Conservation (phyloP, 2,329 filamentous ascomycete species). For the Sclerotinia sclerotiorum region DNA sequence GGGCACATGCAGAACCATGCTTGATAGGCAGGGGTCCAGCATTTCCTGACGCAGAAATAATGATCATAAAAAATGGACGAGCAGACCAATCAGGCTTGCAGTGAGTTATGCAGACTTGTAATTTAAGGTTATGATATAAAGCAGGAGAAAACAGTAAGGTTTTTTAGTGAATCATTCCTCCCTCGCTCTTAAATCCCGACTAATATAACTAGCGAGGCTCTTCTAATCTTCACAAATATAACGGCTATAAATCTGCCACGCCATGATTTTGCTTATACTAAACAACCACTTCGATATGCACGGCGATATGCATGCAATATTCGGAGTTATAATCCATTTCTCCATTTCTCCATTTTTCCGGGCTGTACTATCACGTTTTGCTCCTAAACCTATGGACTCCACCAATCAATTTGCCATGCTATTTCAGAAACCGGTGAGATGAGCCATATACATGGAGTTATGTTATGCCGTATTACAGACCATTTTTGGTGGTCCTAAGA, state of each 20-base stretch:
- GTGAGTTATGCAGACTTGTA: not conserved
- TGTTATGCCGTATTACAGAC: constrained; percentile 20
- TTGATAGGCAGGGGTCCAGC: constrained; percentile 5
- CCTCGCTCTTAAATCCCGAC: not conserved
- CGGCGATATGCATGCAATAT: constrained; percentile 7
- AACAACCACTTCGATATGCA: constrained; percentile 3
- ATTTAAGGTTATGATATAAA: not conserved
- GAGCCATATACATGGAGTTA: constrained; percentile 8
- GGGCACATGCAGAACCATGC: constrained; percentile 8
- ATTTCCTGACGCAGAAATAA: not conserved
- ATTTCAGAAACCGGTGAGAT: not conserved
- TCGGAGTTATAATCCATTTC: not conserved
- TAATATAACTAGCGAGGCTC: not conserved
- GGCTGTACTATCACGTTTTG: constrained; percentile 4
- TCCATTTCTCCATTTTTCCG: constrained; percentile 12
- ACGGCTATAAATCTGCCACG: not conserved
- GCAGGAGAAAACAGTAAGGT: not conserved
- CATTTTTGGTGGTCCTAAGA: constrained; percentile 1
- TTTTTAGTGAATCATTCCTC: not conserved
- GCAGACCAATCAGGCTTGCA: constrained; percentile 6
- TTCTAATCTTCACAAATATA: not conserved
- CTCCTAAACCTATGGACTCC: not conserved
- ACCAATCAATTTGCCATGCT: not conserved
- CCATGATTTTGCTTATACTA: not conserved
- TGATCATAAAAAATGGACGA: not conserved